Base-by-base conservation (phyloP, 1,284 basidiomycete genomes). In the Coniophora puteana region DNA sequence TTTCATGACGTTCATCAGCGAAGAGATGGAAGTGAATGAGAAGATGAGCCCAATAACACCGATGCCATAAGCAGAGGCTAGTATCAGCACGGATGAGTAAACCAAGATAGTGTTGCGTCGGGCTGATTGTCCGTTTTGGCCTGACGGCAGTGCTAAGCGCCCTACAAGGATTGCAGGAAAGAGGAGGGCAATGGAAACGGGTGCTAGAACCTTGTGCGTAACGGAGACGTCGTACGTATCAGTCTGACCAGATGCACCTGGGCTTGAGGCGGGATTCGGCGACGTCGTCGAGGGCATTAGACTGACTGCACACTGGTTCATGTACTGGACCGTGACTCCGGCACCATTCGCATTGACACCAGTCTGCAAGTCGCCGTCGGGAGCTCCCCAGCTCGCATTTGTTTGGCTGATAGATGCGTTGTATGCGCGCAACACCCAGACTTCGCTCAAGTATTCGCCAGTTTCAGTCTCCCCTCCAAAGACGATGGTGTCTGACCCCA, bases 401-500 rank as follows among this genome's bases (percentile, higher is more conserved):
- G 78, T 72, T n/a, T 71, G 50, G 3, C 72, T 74, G 32, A 86
- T 52, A 23, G 70, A 60, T 7, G 67, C 83, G 43, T 71, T 69
- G 57, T 89, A 89, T 3, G 83, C 74, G 38, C 88, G 69, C 45
- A 90, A 66, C 13, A 90, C 57, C 87, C 87, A 90, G 8, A 90
- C 55, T 38, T 90, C 87, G 31, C 76, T 71, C 4, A 88, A 67
- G 53, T 85, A 81, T 29, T 69, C 74, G 14, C 87, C 87, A 39
- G 65, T 57, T 25, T 68, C 65, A 57, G 87, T 83, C 50, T 74
- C 72, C 20, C 87, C 87, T 33, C 87, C 87, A 51, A 86, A 90
- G 10, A 90, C 75, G 35, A 90, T 71, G n/a, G 76, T 83, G 54
- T 90, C 88, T 20, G 83, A 70, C 24, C 72, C 76, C n/a, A 54